Evolutionary conservation across 306 rosid genomes (phyloP).

Genomic region (Inga leiocalycina): DNA sequence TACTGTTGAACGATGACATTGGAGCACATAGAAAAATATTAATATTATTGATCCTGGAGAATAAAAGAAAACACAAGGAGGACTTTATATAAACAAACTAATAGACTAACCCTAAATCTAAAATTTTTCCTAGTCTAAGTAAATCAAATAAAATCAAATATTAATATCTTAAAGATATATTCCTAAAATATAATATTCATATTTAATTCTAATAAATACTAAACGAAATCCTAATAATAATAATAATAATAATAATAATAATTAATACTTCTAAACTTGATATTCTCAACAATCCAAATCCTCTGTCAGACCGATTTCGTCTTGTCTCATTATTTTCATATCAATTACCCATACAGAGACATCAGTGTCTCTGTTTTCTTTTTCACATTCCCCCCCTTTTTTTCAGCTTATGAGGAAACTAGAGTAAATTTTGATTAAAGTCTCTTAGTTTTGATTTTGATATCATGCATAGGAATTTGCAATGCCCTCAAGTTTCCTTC

Average conservation of each 20-base stretch:
- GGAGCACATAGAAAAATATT: background rate
- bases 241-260: no score
- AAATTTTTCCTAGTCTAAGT: no score
- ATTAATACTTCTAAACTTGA: no score
- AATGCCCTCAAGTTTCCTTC: background rate
- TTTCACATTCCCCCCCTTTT: background rate
- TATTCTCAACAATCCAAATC: background rate
- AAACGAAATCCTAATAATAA: no score
- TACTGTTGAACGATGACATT: background rate
- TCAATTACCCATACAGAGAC: background rate
- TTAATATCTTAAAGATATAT: no score
- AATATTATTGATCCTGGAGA: background rate
- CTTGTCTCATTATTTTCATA: background rate
- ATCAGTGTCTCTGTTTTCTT: background rate
- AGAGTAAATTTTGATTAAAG: background rate
- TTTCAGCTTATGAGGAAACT: background rate
- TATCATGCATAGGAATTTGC: background rate
- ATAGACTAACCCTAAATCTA: no score
- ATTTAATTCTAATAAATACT: no score
- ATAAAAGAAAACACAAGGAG: no score
- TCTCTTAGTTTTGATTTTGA: background rate
- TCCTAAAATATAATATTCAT: no score
- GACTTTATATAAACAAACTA: no score
- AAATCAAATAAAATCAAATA: no score
- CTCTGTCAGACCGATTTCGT: background rate